Evolutionary conservation across 2,329 filamentous ascomycete genomes (phyloP).

Genomic region (Lizonia empirigonia): DNA sequence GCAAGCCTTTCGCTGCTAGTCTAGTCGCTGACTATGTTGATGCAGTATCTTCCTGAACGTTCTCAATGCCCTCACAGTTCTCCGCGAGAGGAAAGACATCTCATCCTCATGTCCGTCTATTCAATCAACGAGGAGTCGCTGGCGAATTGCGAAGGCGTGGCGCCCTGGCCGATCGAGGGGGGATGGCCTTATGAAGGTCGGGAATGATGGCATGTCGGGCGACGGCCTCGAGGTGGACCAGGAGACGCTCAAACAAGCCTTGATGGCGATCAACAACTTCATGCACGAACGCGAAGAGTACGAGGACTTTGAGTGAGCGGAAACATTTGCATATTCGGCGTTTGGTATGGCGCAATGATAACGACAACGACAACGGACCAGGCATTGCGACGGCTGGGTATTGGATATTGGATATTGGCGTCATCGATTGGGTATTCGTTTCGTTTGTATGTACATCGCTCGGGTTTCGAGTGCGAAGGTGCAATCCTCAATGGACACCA

Average conservation of each 20-base stretch:
- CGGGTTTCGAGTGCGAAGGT: conserved; percentile 22
- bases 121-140: conserved; percentile 38
- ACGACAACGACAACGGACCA: conserved; percentile 17
- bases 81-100: conserved; percentile 41
- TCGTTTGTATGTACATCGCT: conserved; percentile 28
- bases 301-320: conserved; percentile 22
- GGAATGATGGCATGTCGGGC: conserved; percentile 39
- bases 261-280: conserved; percentile 47
- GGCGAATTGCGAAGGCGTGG: conserved; percentile 40
- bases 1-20: conserved; percentile 11
- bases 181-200: conserved; percentile 42
- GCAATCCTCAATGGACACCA: conserved; percentile 3
- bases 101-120: conserved; percentile 41
- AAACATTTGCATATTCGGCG: conserved; percentile 18
- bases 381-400: conserved; percentile 29
- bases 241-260: conserved; percentile 38
- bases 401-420: conserved; percentile 15
- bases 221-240: conserved; percentile 44
- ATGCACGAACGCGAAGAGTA: conserved; percentile 45
- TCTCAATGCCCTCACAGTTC: conserved; percentile 40
- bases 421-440: conserved; percentile 17
- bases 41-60: conserved; percentile 46
- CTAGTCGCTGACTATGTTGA: conserved; percentile 18
- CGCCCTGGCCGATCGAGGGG: conserved; percentile 38
- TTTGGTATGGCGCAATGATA: conserved; percentile 30